Evolutionary conservation across 1,139 yeast genomes (phyloP).

Genomic region (Kodamaea ohmeri): DNA sequence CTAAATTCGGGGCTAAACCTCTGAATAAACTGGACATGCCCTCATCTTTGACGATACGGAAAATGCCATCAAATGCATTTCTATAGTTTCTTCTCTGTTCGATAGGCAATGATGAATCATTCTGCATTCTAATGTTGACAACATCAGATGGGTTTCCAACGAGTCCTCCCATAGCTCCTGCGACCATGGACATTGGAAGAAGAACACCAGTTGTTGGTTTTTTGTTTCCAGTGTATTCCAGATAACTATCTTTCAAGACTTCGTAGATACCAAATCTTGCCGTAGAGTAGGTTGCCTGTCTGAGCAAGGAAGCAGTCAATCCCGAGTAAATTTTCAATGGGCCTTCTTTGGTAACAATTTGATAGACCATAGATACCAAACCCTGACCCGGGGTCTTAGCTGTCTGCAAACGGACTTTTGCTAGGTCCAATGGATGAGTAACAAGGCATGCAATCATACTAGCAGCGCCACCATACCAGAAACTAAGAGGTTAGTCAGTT

Average conservation of each 20-base stretch:
- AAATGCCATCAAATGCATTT: conserved; percentile 76
- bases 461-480: conserved; percentile 60
- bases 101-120: conserved; percentile 68
- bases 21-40: conserved; percentile 61
- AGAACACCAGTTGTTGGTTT: conserved; percentile 45
- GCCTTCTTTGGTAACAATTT: conserved; percentile 65
- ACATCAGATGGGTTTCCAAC: conserved; percentile 89
- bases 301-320: conserved; percentile 71
- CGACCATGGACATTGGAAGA: conserved; percentile 76
- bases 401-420: conserved; percentile 81
- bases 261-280: conserved; percentile 85
- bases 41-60: conserved; percentile 60
- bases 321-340: conserved; percentile 72
- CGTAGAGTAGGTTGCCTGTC: conserved; percentile 88
- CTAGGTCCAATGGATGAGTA: conserved; percentile 75
- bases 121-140: conserved; percentile 88
- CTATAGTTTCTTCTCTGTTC: conserved; percentile 70
- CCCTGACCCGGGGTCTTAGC: conserved; percentile 63
- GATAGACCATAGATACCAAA: conserved; percentile 56
- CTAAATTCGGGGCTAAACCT: conserved; percentile 75
- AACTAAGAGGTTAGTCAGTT: conserved; percentile 20
- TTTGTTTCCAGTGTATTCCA: conserved; percentile 30
- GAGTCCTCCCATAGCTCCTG: conserved; percentile 81
- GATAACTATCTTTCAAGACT: conserved; percentile 56
- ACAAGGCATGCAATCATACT: conserved; percentile 64